These are phyloP conservation scores for Plasmodium gallinaceum DNA, from an alignment of 169 alveolate species.

Conservation along the genomic window DNA sequence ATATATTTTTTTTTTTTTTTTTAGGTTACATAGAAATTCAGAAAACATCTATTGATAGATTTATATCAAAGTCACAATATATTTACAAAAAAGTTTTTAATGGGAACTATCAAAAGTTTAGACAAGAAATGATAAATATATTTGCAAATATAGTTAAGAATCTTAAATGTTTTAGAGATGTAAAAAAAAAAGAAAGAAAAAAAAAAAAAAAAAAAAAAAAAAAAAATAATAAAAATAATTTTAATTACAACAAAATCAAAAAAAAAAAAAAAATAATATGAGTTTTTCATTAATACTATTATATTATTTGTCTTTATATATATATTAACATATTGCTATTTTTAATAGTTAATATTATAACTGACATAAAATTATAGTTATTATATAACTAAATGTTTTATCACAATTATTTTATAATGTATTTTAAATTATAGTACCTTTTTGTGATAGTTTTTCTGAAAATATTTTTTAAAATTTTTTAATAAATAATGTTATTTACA, in stretches of 20 bases:
- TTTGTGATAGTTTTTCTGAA: too few species aligned
- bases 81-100: slow-evolving; percentile 28
- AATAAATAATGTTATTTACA: too few species aligned
- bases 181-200: slow-evolving; percentile 20
- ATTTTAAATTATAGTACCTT: too few species aligned
- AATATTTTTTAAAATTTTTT: too few species aligned
- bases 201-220: slow-evolving; percentile 5
- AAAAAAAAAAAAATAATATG: too few species aligned
- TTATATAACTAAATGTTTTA: too few species aligned
- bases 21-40: slow-evolving; percentile 74
- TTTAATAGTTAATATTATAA: neutral
- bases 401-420: too few species aligned
- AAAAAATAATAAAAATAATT: neutral
- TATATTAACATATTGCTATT: neutral
- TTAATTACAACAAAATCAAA: too few species aligned
- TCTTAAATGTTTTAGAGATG: slow-evolving; percentile 63
- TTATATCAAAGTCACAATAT: slow-evolving; percentile 29
- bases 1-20: slow-evolving; percentile 1
- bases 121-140: slow-evolving; percentile 35
- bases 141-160: slow-evolving; percentile 39
- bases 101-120: slow-evolving; percentile 25
- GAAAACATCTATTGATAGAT: slow-evolving; percentile 67
- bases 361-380: neutral
- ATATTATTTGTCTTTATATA: too few species aligned
- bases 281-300: too few species aligned